Conservation (phyloP, 2,329 filamentous ascomycete species). For the Cladosporium sp. region DNA sequence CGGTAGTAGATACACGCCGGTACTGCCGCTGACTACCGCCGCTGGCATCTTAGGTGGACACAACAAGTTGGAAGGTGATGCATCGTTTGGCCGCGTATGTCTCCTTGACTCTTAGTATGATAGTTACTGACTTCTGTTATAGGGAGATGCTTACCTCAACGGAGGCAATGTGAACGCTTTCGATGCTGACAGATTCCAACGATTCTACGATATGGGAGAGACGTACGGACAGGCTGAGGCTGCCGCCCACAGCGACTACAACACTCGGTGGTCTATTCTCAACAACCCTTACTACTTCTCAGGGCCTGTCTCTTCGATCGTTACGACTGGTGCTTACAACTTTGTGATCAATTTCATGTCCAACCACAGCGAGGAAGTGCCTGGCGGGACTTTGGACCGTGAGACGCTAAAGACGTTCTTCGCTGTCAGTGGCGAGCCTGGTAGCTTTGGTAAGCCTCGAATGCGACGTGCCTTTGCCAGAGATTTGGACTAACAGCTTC, state of each 20-base stretch:
- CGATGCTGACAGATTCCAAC: not conserved
- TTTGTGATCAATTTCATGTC: constrained; percentile 35
- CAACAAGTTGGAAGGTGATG: no score
- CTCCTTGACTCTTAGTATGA: not conserved
- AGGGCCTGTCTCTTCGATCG: constrained; percentile 29
- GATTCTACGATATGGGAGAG: not conserved
- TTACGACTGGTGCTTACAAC: constrained; percentile 31
- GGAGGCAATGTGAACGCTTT: not conserved
- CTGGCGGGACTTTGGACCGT: constrained; percentile 26
- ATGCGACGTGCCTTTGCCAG: no score
- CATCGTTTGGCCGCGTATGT: not conserved
- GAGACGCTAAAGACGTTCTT: constrained; percentile 30
- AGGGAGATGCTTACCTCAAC: constrained; percentile 2
- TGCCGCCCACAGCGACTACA: not conserved
- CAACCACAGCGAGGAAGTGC: constrained; percentile 31
- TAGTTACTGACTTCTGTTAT: not conserved
- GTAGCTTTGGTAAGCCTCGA: constrained; percentile 20
- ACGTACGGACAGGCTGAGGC: not conserved
- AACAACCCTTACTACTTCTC: constrained; percentile 38
- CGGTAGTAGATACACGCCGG: not conserved
- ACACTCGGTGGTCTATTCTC: constrained; percentile 24
- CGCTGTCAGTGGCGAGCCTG: constrained; percentile 27
- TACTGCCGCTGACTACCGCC: not conserved
- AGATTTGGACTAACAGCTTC: no score
- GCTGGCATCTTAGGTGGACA: not conserved